phyloP scores from a whole-genome alignment of 768 basidiomycete genomes.

The Phanerochaete sordida region DNA sequence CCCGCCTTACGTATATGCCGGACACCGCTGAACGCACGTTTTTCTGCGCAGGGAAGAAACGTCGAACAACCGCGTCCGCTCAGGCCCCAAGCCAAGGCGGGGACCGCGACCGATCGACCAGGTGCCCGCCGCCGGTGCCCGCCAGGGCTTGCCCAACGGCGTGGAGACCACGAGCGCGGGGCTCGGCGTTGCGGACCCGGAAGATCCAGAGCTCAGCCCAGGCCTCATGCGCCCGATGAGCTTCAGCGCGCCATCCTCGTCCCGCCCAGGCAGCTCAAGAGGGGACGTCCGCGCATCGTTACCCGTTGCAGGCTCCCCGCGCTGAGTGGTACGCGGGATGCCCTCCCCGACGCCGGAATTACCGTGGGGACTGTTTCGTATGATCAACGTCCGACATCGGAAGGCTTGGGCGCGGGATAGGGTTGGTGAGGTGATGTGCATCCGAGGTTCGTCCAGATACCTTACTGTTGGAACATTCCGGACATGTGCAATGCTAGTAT shows the following conservation, averaged over 20 bases:
- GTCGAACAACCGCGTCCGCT: conserved; percentile 82
- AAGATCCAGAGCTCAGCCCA: conserved; percentile 27
- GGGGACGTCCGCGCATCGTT: neutral
- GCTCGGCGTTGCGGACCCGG: conserved; percentile 38
- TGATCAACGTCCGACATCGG: neutral
- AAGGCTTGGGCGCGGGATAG: neutral
- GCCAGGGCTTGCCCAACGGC: conserved; percentile 62
- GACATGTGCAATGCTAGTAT: neutral
- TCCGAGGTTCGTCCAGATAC: neutral
- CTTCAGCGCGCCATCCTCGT: neutral
- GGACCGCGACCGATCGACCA: conserved; percentile 65
- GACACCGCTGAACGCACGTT: neutral
- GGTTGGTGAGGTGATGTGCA: neutral
- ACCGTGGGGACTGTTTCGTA: neutral
- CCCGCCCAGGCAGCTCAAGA: neutral
- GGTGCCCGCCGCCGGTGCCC: conserved; percentile 69
- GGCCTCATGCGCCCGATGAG: conserved; percentile 7
- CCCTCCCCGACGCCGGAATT: neutral
- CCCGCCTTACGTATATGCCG: neutral
- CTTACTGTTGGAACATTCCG: neutral
- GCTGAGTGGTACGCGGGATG: neutral
- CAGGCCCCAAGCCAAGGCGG: conserved; percentile 37
- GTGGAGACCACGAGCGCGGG: conserved; percentile 54
- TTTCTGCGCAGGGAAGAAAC: conserved; percentile 61
- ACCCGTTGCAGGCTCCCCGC: neutral